These are phyloP conservation scores for Fusarium secorum DNA, from an alignment of 2,329 filamentous ascomycete genomes.

Conservation along the genomic window DNA sequence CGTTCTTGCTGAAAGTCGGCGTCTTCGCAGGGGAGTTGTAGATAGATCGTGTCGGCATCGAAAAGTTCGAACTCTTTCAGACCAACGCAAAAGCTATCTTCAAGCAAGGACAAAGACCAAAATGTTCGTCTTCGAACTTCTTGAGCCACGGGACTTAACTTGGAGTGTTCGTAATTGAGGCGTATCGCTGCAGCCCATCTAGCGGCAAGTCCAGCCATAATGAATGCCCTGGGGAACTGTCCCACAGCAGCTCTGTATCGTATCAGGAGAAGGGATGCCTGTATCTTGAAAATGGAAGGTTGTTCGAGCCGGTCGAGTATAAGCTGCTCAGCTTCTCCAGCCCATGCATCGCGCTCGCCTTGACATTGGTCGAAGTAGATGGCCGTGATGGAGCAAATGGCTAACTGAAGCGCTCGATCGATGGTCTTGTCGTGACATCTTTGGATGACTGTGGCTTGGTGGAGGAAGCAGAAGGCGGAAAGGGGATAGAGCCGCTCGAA, in stretches of 20 bases:
- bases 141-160: constrained; percentile 34
- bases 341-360: constrained; percentile 28
- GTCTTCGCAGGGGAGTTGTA: constrained; percentile 40
- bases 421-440: constrained; percentile 40
- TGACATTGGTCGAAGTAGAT: constrained; percentile 35
- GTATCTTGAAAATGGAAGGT: constrained; percentile 42
- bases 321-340: constrained; percentile 37
- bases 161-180: constrained; percentile 41
- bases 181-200: constrained; percentile 41
- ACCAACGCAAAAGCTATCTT: constrained; percentile 42
- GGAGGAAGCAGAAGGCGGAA: constrained; percentile 39
- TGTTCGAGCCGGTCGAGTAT: constrained; percentile 39
- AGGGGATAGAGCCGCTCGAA: constrained; percentile 39
- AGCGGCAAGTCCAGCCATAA: constrained; percentile 40
- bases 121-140: constrained; percentile 40
- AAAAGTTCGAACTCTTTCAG: constrained; percentile 42
- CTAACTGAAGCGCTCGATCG: constrained; percentile 37
- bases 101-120: constrained; percentile 40
- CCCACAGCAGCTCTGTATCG: constrained; percentile 40
- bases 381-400: constrained; percentile 37
- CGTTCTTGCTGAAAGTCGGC: constrained; percentile 35
- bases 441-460: constrained; percentile 38
- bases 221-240: constrained; percentile 40
- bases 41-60: constrained; percentile 37
- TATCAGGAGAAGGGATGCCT: constrained; percentile 39